Evolutionary conservation across 192 early-diverging fungal species (phyloP).

Genomic region (Backusella psychrophila): DNA sequence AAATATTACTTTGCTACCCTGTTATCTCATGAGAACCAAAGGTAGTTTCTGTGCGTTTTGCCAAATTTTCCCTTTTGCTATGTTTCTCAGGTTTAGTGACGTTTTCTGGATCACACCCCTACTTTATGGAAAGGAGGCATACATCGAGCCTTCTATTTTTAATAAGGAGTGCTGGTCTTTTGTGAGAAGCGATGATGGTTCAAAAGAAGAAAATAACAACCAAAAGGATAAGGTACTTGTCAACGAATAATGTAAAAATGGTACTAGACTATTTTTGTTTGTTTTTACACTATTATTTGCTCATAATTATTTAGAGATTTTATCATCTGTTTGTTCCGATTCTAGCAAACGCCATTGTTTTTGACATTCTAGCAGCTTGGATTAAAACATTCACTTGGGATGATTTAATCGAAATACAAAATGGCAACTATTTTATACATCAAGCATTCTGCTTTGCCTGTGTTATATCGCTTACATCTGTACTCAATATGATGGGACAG

Average conservation of each 20-base stretch:
- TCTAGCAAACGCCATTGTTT: not conserved
- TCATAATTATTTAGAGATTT: slow-evolving; percentile 9
- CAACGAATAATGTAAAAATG: not conserved
- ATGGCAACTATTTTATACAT: not conserved
- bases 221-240: not conserved
- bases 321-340: slow-evolving; percentile 9
- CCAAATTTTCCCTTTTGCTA: not conserved
- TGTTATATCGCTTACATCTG: not conserved
- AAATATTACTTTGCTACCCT: not conserved
- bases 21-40: not conserved
- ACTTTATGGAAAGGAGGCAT: slow-evolving; percentile 1
- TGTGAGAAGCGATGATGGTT: not conserved
- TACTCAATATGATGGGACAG: slow-evolving; percentile 6
- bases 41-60: not conserved
- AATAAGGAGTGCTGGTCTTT: not conserved
- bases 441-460: not conserved
- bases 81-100: not conserved
- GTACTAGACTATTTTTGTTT: not conserved
- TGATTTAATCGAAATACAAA: slow-evolving; percentile 8
- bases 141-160: not conserved
- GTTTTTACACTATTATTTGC: not conserved
- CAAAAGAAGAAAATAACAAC: not conserved
- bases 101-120: slow-evolving; percentile 4
- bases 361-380: slow-evolving; percentile 10
- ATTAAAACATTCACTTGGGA: not conserved